Percentiles rank a stretch among this genome's conserved stretches.
phyloP scores from a whole-genome alignment of 371 early-diverging fungal species.

The Apophysomyces elegans region DNA sequence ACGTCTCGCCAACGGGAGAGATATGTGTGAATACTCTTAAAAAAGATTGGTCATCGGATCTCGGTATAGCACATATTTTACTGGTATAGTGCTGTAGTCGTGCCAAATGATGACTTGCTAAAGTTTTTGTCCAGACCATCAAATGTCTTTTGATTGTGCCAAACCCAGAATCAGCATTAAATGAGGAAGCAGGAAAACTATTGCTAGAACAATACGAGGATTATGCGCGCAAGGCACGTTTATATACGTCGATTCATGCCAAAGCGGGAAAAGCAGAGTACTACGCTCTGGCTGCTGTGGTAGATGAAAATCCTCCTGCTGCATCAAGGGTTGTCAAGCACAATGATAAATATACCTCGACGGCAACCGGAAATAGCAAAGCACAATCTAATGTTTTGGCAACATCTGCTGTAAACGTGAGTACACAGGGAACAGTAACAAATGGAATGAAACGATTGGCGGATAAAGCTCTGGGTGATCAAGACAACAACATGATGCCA shows the following conservation, averaged over 20 bases:
- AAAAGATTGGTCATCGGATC: constrained; percentile 88
- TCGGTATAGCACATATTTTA: constrained; percentile 81
- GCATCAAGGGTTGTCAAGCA: constrained; percentile 7
- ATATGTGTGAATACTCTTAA: constrained; percentile 93
- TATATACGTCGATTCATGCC: constrained; percentile 85
- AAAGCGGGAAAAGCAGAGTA: constrained; percentile 37
- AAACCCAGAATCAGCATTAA: constrained; percentile 92
- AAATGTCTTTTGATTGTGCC: constrained; percentile 93
- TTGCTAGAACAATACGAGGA: constrained; percentile 86
- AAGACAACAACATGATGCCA: constrained; percentile 13
- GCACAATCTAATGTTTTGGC: constrained; percentile 21
- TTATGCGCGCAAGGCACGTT: constrained; percentile 75
- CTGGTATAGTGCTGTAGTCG: constrained; percentile 53
- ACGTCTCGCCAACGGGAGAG: constrained; percentile 84
- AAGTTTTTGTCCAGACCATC: constrained; percentile 61
- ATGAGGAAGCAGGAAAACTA: constrained; percentile 89
- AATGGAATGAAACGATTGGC: constrained; percentile 11
- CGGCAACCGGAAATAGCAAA: neutral
- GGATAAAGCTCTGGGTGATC: constrained; percentile 11
- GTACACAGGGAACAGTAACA: neutral
- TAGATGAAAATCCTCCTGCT: constrained; percentile 6
- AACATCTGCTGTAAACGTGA: constrained; percentile 20
- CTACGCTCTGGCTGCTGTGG: constrained; percentile 17
- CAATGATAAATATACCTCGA: neutral
- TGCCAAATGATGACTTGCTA: neutral